Base-by-base conservation (phyloP, 225 moss, liverwort and hornwort genomes). In the Lunularia cruciata region DNA sequence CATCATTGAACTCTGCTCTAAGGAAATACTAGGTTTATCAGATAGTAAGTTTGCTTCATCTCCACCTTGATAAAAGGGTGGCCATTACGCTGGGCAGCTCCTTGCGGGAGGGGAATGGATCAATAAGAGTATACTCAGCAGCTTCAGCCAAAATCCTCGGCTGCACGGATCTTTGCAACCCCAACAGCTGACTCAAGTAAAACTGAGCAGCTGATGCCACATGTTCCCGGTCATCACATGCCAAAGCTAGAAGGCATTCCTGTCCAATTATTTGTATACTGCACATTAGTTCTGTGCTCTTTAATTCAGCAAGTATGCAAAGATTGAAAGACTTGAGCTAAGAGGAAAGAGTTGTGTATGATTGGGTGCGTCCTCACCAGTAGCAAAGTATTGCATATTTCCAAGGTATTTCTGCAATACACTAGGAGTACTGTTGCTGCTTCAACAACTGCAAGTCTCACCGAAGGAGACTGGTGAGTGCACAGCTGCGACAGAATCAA, bases 191-290 rank as follows among this genome's bases (percentile, higher is more conserved):
- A 39, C 68, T 58, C 34, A 93, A 80, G 70, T 81, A 86, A 36
- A 74, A 68, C 64, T 87, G 90, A 38, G 96, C 90, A 72, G 90
- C 86, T 54, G 85, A 85, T 57, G 96, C 82, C 46, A 98, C 90
- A 58, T 84, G 76, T 54, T 88, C 77, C 90, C 89, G 88, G 37
- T 93, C 96, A 83, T 98, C 96, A 85, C 92, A 98, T 75, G 86
- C 85, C 83, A 93, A 83, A 47, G 92, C 92, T 80, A 98, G 68
- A 42, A 93, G 82, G 60, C 96, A 93, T 74, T 98, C 96, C 96
- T 96, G 90, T 71, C 16, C 69, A n/a, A n/a, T n/a, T 19, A 49
- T 13, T 23, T 8, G 35, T 31, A 27, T 20, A 35, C 12, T 49
- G 33, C 13, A 20, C 2, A n/a, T 49, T 6, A 49, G n/a, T 49